Conservation (phyloP, 192 early-diverging fungal species). For the Backusella mclennaniae region DNA sequence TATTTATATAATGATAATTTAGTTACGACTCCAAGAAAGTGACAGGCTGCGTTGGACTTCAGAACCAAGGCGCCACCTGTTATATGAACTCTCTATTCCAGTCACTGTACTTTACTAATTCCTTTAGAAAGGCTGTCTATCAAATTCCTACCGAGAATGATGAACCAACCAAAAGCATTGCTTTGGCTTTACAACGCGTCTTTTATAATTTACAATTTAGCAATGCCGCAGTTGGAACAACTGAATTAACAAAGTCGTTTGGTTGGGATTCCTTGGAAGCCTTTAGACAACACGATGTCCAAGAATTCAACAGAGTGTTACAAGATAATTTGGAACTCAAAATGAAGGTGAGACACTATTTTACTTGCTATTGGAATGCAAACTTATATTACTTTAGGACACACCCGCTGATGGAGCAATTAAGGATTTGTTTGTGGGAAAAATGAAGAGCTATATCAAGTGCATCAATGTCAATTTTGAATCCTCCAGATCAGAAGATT, state of each 20-base stretch:
- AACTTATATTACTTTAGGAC: slow-evolving; percentile 39
- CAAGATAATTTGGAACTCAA: slow-evolving; percentile 96
- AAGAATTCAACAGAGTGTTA: slow-evolving; percentile 96
- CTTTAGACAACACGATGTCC: slow-evolving; percentile 99
- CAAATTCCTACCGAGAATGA: slow-evolving; percentile 91
- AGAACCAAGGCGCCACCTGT: slow-evolving; percentile 98
- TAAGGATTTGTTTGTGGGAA: slow-evolving; percentile 89
- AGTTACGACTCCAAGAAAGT: slow-evolving; percentile 88
- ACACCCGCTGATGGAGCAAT: slow-evolving; percentile 93
- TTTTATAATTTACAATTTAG: slow-evolving; percentile 88
- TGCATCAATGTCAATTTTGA: slow-evolving; percentile 95
- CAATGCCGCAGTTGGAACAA: slow-evolving; percentile 76
- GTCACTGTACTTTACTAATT: slow-evolving; percentile 91
- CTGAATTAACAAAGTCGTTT: slow-evolving; percentile 96
- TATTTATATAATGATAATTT: slow-evolving; percentile 1
- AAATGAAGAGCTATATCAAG: slow-evolving; percentile 96
- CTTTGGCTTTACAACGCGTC: slow-evolving; percentile 90
- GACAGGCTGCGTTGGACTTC: slow-evolving; percentile 92
- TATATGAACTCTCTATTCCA: slow-evolving; percentile 99
- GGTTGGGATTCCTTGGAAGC: slow-evolving; percentile 96
- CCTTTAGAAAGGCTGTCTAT: slow-evolving; percentile 91
- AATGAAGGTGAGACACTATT: slow-evolving; percentile 76
- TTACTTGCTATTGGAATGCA: too few relatives aligned
- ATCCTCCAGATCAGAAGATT: slow-evolving; percentile 92
- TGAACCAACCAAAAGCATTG: slow-evolving; percentile 82